Evolutionary conservation across 257 asterid genomes (phyloP), one percentile per base, ranked within the genome.

Genomic region (Nicotiana otophora): DNA sequence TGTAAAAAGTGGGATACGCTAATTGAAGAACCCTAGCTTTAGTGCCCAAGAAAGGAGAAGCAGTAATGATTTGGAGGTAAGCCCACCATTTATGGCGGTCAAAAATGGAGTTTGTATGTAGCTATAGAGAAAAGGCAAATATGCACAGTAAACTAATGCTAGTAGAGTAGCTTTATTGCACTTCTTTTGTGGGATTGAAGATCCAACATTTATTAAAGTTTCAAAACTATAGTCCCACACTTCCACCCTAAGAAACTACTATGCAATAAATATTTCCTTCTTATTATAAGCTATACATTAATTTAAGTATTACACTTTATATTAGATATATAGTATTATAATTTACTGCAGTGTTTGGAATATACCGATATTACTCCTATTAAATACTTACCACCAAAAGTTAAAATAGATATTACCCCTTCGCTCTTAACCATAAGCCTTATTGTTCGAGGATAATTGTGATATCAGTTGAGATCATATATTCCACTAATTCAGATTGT

Each of bases 41-140:
- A 31, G 86, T 86, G 94, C 93, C 89, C 81, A 80, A 85, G 86
- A 90, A 92, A 88, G 95, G 79, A 84, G 92, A 85, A 83, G 90
- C 89, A 86, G 88, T 84, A 90, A 91, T 92, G 93, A 91, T 87
- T 84, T 77, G 48, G 84, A 79, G 84, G 65, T 81, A 74, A 87
- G 88, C 90, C 90, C 89, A 84, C 88, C 78, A 84, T 82, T 84
- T 86, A 90, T 87, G 91, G 93, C 89, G 89, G 89, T 86, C 89
- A 89, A 89, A 89, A 88, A 61, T 81, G 82, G 86, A 88, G 93
- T 85, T 58, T 48, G 31, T 16, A 84, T 68, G 46, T 77, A 54
- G 62, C 48, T 42, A 81, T 48, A 85, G 68, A 84, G 64, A 82
- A 86, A 72, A 12, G 83, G 55, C 65, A 60, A 33, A 75, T 75